Evolutionary conservation across 768 basidiomycete genomes (phyloP).

Genomic region (Amanita exitialis): DNA sequence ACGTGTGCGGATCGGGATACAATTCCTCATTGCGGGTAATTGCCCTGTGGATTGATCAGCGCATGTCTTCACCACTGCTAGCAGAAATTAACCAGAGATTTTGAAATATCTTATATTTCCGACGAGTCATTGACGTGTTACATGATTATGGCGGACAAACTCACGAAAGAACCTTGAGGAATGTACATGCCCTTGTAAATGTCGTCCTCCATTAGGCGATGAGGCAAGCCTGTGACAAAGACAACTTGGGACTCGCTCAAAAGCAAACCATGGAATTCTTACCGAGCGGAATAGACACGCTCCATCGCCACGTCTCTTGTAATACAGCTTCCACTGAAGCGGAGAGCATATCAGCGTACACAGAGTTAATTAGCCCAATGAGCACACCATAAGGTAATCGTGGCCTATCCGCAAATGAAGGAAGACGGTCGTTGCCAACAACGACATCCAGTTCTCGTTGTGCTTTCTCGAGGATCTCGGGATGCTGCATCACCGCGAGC

Average conservation of each 20-base stretch:
- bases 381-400: conserved; percentile 43
- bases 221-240: conserved; percentile 40
- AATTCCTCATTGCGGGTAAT: conserved; percentile 37
- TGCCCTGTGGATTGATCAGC: conserved; percentile 21
- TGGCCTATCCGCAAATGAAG: conserved; percentile 44
- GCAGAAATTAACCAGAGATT: conserved; percentile 43
- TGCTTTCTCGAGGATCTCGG: conserved; percentile 44
- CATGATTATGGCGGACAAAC: conserved; percentile 8
- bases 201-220: conserved; percentile 57
- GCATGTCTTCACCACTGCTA: neutral
- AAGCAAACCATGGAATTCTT: conserved; percentile 12
- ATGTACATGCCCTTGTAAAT: conserved; percentile 47
- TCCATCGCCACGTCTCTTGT: conserved; percentile 49
- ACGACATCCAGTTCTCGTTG: conserved; percentile 62
- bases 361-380: neutral
- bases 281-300: conserved; percentile 49
- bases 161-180: conserved; percentile 51
- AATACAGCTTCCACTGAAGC: conserved; percentile 39
- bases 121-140: neutral
- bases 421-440: conserved; percentile 45
- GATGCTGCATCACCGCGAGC: conserved; percentile 56
- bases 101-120: conserved; percentile 31
- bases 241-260: neutral
- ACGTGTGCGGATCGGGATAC: conserved; percentile 39
- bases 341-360: neutral